Evolutionary conservation across 352 stramenopile genomes (phyloP), one percentile per base, ranked within the genome.

Genomic region (Aphanomyces euteiches): DNA sequence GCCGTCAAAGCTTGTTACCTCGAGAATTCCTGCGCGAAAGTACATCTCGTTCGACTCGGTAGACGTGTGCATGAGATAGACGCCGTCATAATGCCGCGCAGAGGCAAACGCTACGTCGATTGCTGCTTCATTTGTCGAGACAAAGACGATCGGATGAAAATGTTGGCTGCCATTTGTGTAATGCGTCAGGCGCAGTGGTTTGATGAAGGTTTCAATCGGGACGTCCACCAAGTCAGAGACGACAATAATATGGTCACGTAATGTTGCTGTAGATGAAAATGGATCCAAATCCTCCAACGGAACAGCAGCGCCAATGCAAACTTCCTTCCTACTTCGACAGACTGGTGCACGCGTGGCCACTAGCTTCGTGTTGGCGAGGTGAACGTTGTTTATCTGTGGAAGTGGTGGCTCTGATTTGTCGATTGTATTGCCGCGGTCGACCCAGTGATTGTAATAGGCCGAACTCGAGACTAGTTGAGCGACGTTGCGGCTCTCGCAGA

Each of bases 401-500:
- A 19, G 28, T 47, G 37, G 17, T 7, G 15, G 28, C 3, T 64
- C 28, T 10, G 56, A 17, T 13, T 47, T 5, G 1, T 39, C 19
- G 21, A 28, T 37, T 12, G 53, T 66, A 45, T 90, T 83, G 7
- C 78, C 78, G 17, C 67, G 73, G 8, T 60, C 75, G 0, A 87
- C 57, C 80, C 82, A 90, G 1, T 73, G 38, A 28, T 79, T 78
- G 45, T 87, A 69, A 34, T 83, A 73, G 34, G 78, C 73, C 1
- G 74, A 54, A 61, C 86, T 81, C 41, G 78, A 81, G 3, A 75
- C 39, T 19, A 79, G 81, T 47, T 82, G 74, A 12, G 78, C 84
- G 36, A 88, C 71, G 34, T 79, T 83, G 69, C 86, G 85, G 69
- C 79, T 88, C 57, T 90, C 82, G 47, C 82, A 88, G 67, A 90